Evolutionary conservation across 306 rosid species (phyloP).

Genomic region (Acacia confusa): DNA sequence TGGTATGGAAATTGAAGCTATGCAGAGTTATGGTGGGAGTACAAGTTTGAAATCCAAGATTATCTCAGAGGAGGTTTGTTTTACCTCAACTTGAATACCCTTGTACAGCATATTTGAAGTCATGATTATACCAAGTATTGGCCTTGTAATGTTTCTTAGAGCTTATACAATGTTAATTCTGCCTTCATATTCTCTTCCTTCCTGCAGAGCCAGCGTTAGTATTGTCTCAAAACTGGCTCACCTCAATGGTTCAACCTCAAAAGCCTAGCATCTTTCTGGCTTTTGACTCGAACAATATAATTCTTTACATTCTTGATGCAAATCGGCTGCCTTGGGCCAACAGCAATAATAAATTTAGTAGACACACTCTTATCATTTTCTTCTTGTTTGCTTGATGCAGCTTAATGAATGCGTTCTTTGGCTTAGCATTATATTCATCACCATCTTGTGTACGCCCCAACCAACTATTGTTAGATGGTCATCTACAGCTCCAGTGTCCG

Average conservation of each 20-base stretch:
- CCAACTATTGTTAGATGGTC: constrained; percentile 98
- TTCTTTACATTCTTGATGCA: constrained; percentile 15
- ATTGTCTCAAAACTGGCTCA: neutral
- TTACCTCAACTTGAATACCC: constrained; percentile 4
- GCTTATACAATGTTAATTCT: neutral
- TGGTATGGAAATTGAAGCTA: constrained; percentile 75
- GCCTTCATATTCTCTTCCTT: neutral
- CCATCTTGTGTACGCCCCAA: constrained; percentile 94
- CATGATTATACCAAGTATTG: constrained; percentile 25
- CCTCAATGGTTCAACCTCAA: constrained; percentile 5
- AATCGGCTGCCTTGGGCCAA: neutral
- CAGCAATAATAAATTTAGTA: neutral
- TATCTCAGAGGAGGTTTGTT: constrained; percentile 68
- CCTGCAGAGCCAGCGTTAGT: neutral
- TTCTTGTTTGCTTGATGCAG: constrained; percentile 47
- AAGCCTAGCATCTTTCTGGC: neutral
- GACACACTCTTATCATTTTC: constrained; percentile 6
- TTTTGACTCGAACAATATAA: neutral
- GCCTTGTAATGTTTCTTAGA: neutral
- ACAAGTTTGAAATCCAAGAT: constrained; percentile 89
- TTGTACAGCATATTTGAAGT: constrained; percentile 1
- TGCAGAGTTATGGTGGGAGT: constrained; percentile 78
- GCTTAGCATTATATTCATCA: constrained; percentile 91
- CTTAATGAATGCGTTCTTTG: constrained; percentile 91
- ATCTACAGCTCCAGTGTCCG: constrained; percentile 81